Conservation (phyloP, 1,284 basidiomycete species). For the Tilletia caries region DNA sequence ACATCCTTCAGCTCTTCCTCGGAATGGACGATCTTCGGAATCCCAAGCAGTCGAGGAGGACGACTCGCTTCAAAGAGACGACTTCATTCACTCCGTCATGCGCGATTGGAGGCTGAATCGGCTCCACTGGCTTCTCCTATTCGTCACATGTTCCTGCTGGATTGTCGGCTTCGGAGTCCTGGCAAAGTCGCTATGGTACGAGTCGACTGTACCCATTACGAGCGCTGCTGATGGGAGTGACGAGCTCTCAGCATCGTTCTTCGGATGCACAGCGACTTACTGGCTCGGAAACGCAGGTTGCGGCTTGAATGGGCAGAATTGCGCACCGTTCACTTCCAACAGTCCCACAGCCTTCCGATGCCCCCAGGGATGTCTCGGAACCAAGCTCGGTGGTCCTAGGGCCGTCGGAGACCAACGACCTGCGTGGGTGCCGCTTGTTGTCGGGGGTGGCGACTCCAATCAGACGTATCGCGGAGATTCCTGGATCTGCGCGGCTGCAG, state of each 20-base stretch:
- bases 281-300: conserved; percentile 58
- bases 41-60: not conserved
- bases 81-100: conserved; percentile 14
- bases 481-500: conserved; percentile 80
- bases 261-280: conserved; percentile 44
- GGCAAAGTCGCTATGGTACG: conserved; percentile 39
- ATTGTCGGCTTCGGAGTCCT: conserved; percentile 39
- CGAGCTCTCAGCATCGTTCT: conserved; percentile 23
- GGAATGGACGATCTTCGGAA: not conserved
- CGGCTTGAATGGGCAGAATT: conserved; percentile 68
- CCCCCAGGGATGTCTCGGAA: conserved; percentile 68
- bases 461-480: conserved; percentile 75
- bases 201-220: conserved; percentile 16
- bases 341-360: conserved; percentile 70
- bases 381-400: conserved; percentile 71
- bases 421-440: conserved; percentile 70
- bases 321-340: conserved; percentile 65
- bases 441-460: conserved; percentile 70
- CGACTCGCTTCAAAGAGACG: not conserved
- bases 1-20: too few species aligned
- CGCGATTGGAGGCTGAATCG: conserved; percentile 29
- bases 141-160: conserved; percentile 37
- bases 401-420: conserved; percentile 68
- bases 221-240: conserved; percentile 3
- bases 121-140: conserved; percentile 39